Base-by-base conservation (phyloP, 352 stramenopile species). In the Thraustochytrium sp. region DNA sequence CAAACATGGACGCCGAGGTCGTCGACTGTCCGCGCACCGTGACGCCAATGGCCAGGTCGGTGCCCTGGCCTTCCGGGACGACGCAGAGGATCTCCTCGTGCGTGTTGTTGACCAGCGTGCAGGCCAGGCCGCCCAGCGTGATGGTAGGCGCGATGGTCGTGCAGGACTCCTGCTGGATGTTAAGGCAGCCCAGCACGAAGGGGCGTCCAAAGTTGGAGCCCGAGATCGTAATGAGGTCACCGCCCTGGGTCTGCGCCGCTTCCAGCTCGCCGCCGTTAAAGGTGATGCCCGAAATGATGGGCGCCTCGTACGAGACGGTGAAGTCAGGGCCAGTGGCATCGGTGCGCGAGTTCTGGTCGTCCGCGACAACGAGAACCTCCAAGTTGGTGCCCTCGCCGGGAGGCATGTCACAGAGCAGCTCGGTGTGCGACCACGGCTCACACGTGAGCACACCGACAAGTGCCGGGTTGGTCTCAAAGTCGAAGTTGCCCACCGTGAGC, bases 191-290 rank as follows among this genome's bases (percentile, higher is more conserved):
- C 8, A 21, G 59, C 0, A 31, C 8, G 29, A 31, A 82, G 16
- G 74, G 74, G 31, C 74, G 74, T 3, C 74, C 74, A 73, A 82
- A 82, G 55, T 73, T 73, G 5, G 51, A 1, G n/a, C 74, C 74
- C 4, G 4, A 23, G 2, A 82, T 8, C 4, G 29, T 82, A 34
- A 82, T 31, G 16, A n/a, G 49, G 11, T 65, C 37, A 31, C 74
- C 74, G 11, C 74, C 74, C 21, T 55, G 3, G 4, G 74, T 82
- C 11, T 11, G 21, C 1, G 29, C 49, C 3, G 37, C 53, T 23
- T 21, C 38, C 34, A 51, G 13, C 9, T 34, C 36, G 4, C 74
- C 8, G 9, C 59, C 59, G 26, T 26, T 4, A 72, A 5, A 72
- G 31, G 5, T 46, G 42, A n/a, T 55, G n/a, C 48, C 59, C 13